Evolutionary conservation across 257 asterid genomes (phyloP).

Genomic region (Coffea canephora): DNA sequence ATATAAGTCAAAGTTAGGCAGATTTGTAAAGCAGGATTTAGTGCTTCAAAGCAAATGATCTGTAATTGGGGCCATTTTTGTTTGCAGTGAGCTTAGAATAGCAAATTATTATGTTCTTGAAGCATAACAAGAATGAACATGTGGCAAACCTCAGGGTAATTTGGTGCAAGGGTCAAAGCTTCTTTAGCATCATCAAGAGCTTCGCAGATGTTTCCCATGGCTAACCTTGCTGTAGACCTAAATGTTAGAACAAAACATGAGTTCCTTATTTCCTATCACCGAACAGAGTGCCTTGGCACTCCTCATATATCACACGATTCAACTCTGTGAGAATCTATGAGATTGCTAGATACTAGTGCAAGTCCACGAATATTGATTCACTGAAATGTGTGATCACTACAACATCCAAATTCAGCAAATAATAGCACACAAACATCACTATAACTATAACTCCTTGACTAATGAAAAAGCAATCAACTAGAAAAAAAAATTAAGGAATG

Average conservation of each 20-base stretch:
- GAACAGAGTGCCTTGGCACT: background rate
- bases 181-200: conserved; percentile 78
- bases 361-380: background rate
- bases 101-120: background rate
- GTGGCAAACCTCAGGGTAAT: conserved; percentile 55
- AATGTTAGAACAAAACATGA: conserved; percentile 10
- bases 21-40: background rate
- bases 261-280: background rate
- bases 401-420: background rate
- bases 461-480: background rate
- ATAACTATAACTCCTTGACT: background rate
- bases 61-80: background rate
- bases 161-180: conserved; percentile 59
- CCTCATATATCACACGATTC: background rate
- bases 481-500: background rate
- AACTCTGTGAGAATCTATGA: background rate
- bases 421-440: background rate
- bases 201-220: conserved; percentile 51
- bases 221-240: conserved; percentile 71
- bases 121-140: background rate
- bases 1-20: background rate
- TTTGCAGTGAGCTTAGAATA: background rate
- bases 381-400: background rate
- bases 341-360: background rate
- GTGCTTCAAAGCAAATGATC: background rate